Base-by-base conservation (phyloP, 441 rosid genomes). In the Gossypium davidsonii region DNA sequence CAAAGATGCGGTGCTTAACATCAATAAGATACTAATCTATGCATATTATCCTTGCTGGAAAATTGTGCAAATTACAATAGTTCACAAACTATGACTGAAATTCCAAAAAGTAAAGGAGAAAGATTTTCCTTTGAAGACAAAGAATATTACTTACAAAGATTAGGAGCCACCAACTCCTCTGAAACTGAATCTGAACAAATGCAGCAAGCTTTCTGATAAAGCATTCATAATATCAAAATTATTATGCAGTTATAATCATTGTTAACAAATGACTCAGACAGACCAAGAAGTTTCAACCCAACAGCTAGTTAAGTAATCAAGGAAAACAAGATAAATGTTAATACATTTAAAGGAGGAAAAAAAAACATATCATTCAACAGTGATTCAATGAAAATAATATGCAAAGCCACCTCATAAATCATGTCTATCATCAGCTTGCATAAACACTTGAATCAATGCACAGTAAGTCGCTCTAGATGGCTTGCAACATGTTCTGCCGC, bases 151-250 rank as follows among this genome's bases (percentile, higher is more conserved):
- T 89, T 84, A 92, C 94, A 90, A 70, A 89, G 91, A 80, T 94
- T 94, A 25, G 93, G 93, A 78, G 88, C 80, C 58, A 87, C 82
- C 39, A 83, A 86, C 73, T 89, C 95, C 72, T 91, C 96, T 6
- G 84, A 82, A 81, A 88, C 80, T 61, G 91, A 83, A 63, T 78
- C 89, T 8, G 90, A 87, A 81, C 98, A 94, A 51, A 87, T 83
- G 69, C 77, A 85, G 80, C 98, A 94, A 34, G 82, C 83, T 83
- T 94, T 94, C 97, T 94, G 93, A 74, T 63, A 79, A 74, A 42
- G 21, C 67, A 72, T 73, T 3, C 28, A 74, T 61, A 72, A 77
- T 52, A 67, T 48, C 65, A 55, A 46, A 73, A 70, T 42, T 17
- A 81, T 72, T 61, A 58, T 15, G 34, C 28, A 10, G 12, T 44